A percentile compares a stretch with the other conserved stretches of the same genome.
These are phyloP conservation scores for Microdochium nivale DNA, from an alignment of 2,329 filamentous ascomycete genomes.

Conservation along the genomic window DNA sequence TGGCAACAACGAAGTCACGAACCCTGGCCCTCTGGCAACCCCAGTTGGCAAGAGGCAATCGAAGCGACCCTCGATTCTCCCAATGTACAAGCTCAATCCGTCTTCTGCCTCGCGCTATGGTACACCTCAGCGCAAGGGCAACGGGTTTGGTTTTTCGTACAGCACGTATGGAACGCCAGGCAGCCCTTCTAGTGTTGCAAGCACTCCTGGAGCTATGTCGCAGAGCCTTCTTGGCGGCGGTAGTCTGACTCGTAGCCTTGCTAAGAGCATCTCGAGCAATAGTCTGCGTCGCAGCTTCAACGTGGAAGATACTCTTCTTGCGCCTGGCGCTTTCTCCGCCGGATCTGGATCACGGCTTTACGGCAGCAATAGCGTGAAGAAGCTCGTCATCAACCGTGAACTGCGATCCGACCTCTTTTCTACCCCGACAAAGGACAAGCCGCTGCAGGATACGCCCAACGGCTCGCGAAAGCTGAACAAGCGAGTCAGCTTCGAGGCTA, in stretches of 20 bases:
- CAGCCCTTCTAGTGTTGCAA: conserved; percentile 57
- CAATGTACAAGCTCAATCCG: conserved; percentile 81
- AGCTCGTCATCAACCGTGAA: conserved; percentile 83
- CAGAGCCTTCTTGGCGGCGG: conserved; percentile 56
- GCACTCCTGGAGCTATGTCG: conserved; percentile 59
- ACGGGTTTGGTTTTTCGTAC: conserved; percentile 87
- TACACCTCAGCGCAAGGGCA: conserved; percentile 76
- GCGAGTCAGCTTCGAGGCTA: conserved; percentile 84
- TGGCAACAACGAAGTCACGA: conserved; percentile 49
- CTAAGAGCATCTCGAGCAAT: conserved; percentile 82
- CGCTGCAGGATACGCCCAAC: conserved; percentile 28
- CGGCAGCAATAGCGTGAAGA: conserved; percentile 70
- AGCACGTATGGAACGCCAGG: conserved; percentile 81
- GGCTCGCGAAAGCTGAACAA: conserved; percentile 59
- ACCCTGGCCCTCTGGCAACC: conserved; percentile 85
- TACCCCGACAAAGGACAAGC: conserved; percentile 47
- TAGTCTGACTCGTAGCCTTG: conserved; percentile 63
- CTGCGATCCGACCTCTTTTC: conserved; percentile 66
- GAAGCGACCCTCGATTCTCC: conserved; percentile 71
- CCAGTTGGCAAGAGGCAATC: conserved; percentile 70
- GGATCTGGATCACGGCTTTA: conserved; percentile 56
- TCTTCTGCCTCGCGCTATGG: conserved; percentile 69
- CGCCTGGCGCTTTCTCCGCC: conserved; percentile 75
- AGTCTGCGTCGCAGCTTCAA: conserved; percentile 77
- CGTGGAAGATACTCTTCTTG: conserved; percentile 75